These are phyloP conservation scores for Diutina pseudorugosa DNA, from an alignment of 1,139 yeast genomes.

Conservation along the genomic window DNA sequence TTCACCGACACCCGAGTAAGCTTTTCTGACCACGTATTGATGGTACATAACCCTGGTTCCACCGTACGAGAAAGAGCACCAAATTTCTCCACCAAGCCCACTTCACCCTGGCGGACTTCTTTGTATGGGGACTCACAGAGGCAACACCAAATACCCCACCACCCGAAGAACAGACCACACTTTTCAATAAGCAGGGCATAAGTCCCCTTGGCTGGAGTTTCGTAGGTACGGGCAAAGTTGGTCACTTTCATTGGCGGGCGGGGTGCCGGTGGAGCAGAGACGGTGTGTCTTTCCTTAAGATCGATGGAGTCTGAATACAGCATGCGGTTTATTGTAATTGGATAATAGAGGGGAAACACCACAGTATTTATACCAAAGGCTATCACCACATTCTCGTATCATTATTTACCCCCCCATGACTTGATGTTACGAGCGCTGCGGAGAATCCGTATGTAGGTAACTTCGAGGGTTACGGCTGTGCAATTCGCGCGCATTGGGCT, in stretches of 20 bases:
- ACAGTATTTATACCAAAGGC: background rate
- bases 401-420: background rate
- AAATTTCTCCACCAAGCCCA: slow-evolving; percentile 56
- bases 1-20: slow-evolving; percentile 42
- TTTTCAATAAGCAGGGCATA: slow-evolving; percentile 30
- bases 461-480: background rate
- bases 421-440: background rate
- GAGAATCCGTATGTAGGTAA: background rate
- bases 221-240: slow-evolving; percentile 24
- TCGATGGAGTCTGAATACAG: background rate
- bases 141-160: slow-evolving; percentile 49
- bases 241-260: slow-evolving; percentile 10
- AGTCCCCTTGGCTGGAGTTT: slow-evolving; percentile 22
- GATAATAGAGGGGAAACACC: background rate
- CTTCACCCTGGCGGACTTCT: slow-evolving; percentile 55
- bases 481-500: background rate
- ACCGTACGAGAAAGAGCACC: slow-evolving; percentile 58
- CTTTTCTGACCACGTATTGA: slow-evolving; percentile 54
- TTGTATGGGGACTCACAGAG: slow-evolving; percentile 51
- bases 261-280: background rate
- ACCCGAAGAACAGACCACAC: slow-evolving; percentile 40
- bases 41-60: slow-evolving; percentile 59
- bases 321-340: background rate
- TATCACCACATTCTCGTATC: background rate
- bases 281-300: background rate